Evolutionary conservation across 1,139 yeast genomes (phyloP).

Genomic region (Geotrichum phurueaensis): DNA sequence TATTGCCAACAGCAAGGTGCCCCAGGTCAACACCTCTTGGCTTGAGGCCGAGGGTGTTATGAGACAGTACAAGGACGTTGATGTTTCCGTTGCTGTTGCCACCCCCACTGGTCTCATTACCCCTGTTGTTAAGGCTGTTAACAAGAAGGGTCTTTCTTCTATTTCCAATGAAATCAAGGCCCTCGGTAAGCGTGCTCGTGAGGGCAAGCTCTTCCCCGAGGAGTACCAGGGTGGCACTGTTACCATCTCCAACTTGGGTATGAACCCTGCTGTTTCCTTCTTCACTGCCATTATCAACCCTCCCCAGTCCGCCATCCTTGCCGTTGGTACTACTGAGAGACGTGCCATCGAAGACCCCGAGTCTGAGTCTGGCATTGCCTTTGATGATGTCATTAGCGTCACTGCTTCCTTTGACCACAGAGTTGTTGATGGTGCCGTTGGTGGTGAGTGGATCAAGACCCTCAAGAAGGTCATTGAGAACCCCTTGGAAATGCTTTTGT

Average conservation of each 20-base stretch:
- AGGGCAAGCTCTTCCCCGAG: slow-evolving; percentile 84
- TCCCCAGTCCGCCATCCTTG: slow-evolving; percentile 91
- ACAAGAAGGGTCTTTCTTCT: slow-evolving; percentile 73
- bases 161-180: slow-evolving; percentile 85
- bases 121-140: slow-evolving; percentile 86
- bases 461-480: slow-evolving; percentile 88
- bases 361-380: slow-evolving; percentile 84
- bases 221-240: slow-evolving; percentile 99
- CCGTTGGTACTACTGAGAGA: slow-evolving; percentile 89
- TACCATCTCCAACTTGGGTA: slow-evolving; percentile 96
- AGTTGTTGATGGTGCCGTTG: slow-evolving; percentile 94
- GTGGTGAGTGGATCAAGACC: slow-evolving; percentile 94
- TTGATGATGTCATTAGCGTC: slow-evolving; percentile 83
- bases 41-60: slow-evolving; percentile 81
- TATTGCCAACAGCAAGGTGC: slow-evolving; percentile 81
- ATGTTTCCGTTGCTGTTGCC: slow-evolving; percentile 97
- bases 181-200: slow-evolving; percentile 93
- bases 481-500: slow-evolving; percentile 89
- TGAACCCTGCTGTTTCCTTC: slow-evolving; percentile 87
- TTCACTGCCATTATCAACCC: slow-evolving; percentile 98
- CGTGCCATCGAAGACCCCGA: slow-evolving; percentile 90
- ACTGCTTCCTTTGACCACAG: slow-evolving; percentile 98
- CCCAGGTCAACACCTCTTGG: slow-evolving; percentile 93
- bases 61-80: slow-evolving; percentile 87
- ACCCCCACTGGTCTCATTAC: slow-evolving; percentile 97